A percentile compares a stretch with the other conserved stretches of the same genome.
Conservation (phyloP, 2,329 filamentous ascomycete species). For the Alternaria rosae region DNA sequence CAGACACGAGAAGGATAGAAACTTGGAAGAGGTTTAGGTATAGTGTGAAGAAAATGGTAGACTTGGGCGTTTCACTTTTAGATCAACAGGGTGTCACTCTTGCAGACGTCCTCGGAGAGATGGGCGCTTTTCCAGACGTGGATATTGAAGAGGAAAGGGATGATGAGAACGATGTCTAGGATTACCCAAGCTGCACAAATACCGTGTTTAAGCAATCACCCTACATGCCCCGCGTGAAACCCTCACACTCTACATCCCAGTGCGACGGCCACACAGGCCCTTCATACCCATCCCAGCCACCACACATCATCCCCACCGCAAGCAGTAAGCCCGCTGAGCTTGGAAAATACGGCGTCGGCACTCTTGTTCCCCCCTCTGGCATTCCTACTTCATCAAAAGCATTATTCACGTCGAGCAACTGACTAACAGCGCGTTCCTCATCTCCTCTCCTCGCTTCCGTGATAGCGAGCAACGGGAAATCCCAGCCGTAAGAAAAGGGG, state of each 20-base stretch:
- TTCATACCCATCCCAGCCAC: slow-evolving; percentile 62
- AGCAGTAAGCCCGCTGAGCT: slow-evolving; percentile 59
- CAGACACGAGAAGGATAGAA: background rate
- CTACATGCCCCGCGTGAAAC: slow-evolving; percentile 51
- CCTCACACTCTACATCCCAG: slow-evolving; percentile 60
- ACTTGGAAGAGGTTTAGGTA: background rate
- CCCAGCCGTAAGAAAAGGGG: slow-evolving; percentile 46
- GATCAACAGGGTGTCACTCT: background rate
- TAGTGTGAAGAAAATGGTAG: background rate
- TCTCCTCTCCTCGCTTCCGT: slow-evolving; percentile 40
- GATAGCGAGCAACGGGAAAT: slow-evolving; percentile 44
- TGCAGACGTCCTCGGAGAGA: background rate
- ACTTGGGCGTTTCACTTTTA: background rate
- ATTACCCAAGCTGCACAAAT: background rate
- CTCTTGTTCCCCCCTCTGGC: slow-evolving; percentile 60
- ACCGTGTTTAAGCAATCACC: background rate
- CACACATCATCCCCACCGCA: slow-evolving; percentile 65
- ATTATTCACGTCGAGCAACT: slow-evolving; percentile 60
- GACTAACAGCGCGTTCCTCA: slow-evolving; percentile 40
- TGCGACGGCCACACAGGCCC: slow-evolving; percentile 57
- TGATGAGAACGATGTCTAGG: background rate
- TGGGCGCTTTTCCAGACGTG: background rate
- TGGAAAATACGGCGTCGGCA: slow-evolving; percentile 67
- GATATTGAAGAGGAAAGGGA: background rate
- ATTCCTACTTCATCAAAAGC: slow-evolving; percentile 66